These are phyloP conservation scores for Cystofilobasidium bisporidii DNA, from an alignment of 768 basidiomycete genomes.

Conservation along the genomic window DNA sequence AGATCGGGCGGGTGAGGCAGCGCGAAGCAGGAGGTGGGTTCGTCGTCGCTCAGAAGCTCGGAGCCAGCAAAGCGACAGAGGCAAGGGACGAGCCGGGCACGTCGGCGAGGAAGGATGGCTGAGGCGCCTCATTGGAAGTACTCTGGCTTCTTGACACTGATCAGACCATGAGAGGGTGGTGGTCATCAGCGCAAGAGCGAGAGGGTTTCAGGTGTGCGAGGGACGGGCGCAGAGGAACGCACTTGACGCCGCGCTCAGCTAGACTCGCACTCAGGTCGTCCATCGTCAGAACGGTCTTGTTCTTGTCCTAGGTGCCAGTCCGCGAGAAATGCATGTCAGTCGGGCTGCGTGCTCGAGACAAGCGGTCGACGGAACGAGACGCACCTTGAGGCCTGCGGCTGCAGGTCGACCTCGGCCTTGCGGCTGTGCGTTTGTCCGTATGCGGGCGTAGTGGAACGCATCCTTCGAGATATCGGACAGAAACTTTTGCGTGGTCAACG, in stretches of 20 bases:
- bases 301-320: slow-evolving; percentile 54
- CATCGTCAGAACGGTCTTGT: slow-evolving; percentile 89
- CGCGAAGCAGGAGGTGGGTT: no score
- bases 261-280: slow-evolving; percentile 89
- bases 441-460: slow-evolving; percentile 93
- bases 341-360: no score
- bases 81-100: no score
- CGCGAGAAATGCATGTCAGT: no score
- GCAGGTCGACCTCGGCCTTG: slow-evolving; percentile 45
- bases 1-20: no score
- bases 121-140: slow-evolving; percentile 46
- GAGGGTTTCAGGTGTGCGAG: no score
- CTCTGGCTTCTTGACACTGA: slow-evolving; percentile 72
- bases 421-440: slow-evolving; percentile 69
- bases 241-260: slow-evolving; percentile 86
- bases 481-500: slow-evolving; percentile 94
- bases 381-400: slow-evolving; percentile 21
- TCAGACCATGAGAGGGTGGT: no score
- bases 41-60: no score
- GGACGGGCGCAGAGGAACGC: background rate
- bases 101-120: background rate
- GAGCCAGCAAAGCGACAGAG: no score
- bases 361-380: no score
- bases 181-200: no score
- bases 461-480: slow-evolving; percentile 93